Conservation (phyloP, 108 stramenopile species). For the Cyclotella distinguenda region DNA sequence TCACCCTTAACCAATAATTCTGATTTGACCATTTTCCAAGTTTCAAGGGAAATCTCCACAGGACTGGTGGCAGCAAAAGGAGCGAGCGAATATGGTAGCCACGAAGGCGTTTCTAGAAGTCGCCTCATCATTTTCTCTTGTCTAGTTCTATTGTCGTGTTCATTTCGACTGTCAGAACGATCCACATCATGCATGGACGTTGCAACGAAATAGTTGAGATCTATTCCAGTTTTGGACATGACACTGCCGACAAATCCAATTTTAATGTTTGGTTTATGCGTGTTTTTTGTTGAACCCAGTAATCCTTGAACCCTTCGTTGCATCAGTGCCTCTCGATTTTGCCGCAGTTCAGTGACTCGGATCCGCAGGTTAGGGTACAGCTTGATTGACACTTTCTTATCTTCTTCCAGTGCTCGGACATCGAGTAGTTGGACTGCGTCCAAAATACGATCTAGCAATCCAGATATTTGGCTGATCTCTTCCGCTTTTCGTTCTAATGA, state of each 20-base stretch:
- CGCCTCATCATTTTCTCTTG: slow-evolving; percentile 31
- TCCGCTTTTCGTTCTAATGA: slow-evolving; percentile 31
- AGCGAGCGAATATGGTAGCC: slow-evolving; percentile 63
- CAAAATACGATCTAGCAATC: slow-evolving; percentile 41
- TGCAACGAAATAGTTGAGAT: slow-evolving; percentile 18
- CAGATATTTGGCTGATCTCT: slow-evolving; percentile 16
- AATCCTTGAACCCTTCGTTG: slow-evolving; percentile 25
- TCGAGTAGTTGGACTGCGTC: slow-evolving; percentile 42
- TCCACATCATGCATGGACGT: slow-evolving; percentile 18
- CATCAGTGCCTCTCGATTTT: slow-evolving; percentile 19
- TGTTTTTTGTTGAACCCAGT: neutral
- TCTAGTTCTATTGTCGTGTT: slow-evolving; percentile 10
- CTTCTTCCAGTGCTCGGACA: slow-evolving; percentile 31
- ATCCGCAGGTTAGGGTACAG: slow-evolving; percentile 21
- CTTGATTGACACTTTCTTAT: neutral
- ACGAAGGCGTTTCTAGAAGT: slow-evolving; percentile 57
- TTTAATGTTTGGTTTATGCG: neutral
- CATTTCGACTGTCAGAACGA: slow-evolving; percentile 2
- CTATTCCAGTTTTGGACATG: neutral
- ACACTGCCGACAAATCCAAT: neutral
- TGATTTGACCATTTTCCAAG: slow-evolving; percentile 54
- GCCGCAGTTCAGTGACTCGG: slow-evolving; percentile 30
- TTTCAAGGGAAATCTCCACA: slow-evolving; percentile 30
- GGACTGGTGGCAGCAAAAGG: slow-evolving; percentile 49
- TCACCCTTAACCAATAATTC: slow-evolving; percentile 52